Evolutionary conservation across 306 rosid genomes (phyloP).

Genomic region (Vigna trinervia): DNA sequence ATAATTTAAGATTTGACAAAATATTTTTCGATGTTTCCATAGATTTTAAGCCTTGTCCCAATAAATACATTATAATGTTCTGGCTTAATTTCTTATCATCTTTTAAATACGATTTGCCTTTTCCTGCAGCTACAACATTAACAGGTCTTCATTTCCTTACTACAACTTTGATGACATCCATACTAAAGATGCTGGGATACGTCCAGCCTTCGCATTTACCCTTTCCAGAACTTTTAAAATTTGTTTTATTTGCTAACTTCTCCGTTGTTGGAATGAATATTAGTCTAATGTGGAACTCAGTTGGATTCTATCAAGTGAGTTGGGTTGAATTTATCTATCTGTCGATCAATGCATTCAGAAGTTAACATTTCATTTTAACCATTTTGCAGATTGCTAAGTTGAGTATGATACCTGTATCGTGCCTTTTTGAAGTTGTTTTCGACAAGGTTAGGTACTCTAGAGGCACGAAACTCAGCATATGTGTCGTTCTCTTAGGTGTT

Average conservation of each 20-base stretch:
- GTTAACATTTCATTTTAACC: conserved; percentile 40
- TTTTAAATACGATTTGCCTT: conserved; percentile 36
- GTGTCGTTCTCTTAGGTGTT: conserved; percentile 77
- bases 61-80: conserved; percentile 1
- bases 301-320: conserved; percentile 92
- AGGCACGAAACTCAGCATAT: conserved; percentile 80
- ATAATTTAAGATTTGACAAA: neutral
- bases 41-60: conserved; percentile 11
- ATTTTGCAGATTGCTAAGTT: conserved; percentile 80
- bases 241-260: conserved; percentile 87
- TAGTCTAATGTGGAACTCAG: conserved; percentile 97
- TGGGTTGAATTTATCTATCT: conserved; percentile 29
- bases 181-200: conserved; percentile 76
- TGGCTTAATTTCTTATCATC: neutral
- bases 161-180: conserved; percentile 72
- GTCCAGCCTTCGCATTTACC: conserved; percentile 85
- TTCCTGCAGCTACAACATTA: conserved; percentile 85
- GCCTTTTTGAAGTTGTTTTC: conserved; percentile 76
- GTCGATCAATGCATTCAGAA: conserved; percentile 33
- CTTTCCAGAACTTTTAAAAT: conserved; percentile 75
- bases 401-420: conserved; percentile 86
- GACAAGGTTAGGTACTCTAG: conserved; percentile 82
- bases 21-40: neutral
- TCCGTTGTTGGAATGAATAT: conserved; percentile 94
- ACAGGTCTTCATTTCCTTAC: conserved; percentile 87